Evolutionary conservation across 345 rosid genomes (phyloP), one percentile per base, ranked within the genome.

Genomic region (Gossypium australe): DNA sequence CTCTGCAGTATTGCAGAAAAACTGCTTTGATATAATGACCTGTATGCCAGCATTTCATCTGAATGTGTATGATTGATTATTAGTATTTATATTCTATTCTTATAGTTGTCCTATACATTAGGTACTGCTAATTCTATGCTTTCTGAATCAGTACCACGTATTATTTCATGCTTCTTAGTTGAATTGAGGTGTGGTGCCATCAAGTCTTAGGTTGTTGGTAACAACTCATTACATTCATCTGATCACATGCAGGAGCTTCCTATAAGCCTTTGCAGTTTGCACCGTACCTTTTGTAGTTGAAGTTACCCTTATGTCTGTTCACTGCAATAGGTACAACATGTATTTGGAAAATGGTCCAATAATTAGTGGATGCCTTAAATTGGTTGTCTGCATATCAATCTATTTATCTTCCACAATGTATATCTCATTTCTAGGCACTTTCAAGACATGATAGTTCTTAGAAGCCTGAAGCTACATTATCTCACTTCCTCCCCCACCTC

Each of bases 81-180:
- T 48, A 68, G 10, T 25, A 48, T 68, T 27, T 49, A 3, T 66
- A 20, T 66, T 14, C 52, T 68, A 48, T 48, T 68, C 22, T 17
- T 67, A 2, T 22, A 47, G 18, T 44, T 43, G 27, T 41, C 29
- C 44, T 45, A n/a, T 45, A 11, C 38, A 45, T 14, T 47, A 24
- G 34, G 56, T 67, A 55, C 20, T 55, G 56, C 41, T 67, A 45
- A 67, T 47, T 45, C 38, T 67, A 20, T 67, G 27, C 41, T n/a
- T 47, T 18, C 17, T 2, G 7, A 47, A 45, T 47, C 38, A 67
- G 34, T 51, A 16, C 17, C 8, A 8, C 51, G 27, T 47, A 9
- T 49, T 49, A 27, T 41, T 72, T 12, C 49, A 8, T 7, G 22
- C 75, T 56, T 71, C 65, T 71, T 55, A 43, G 53, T 72, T 59